phyloP scores from a whole-genome alignment of 139 green algal species.

The Gonium pectorale region DNA sequence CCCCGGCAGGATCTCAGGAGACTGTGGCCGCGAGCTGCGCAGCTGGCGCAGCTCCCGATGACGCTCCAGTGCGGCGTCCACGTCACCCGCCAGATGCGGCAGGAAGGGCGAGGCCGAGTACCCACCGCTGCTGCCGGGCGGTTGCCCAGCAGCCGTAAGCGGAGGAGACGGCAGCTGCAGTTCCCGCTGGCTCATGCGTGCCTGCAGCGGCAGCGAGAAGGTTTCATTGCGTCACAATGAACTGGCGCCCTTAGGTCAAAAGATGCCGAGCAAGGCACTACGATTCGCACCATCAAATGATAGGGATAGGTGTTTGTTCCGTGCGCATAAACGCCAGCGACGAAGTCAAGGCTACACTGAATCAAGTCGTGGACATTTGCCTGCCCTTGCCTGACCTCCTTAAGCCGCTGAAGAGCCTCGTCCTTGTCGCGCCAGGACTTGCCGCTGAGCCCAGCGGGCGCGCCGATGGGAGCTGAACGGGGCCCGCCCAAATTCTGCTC shows the following conservation, averaged over 20 bases:
- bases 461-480: not conserved
- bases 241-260: too few relatives aligned
- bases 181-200: slow-evolving; percentile 14
- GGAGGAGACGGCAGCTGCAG: not conserved
- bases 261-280: too few relatives aligned
- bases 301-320: too few relatives aligned
- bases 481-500: not conserved
- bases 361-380: too few relatives aligned
- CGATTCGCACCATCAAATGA: too few relatives aligned
- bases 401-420: slow-evolving; percentile 20
- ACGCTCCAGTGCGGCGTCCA: slow-evolving; percentile 16
- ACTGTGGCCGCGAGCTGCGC: slow-evolving; percentile 34
- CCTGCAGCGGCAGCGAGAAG: not conserved
- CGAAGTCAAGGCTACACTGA: too few relatives aligned
- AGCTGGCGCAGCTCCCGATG: slow-evolving; percentile 32
- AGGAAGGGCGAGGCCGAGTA: slow-evolving; percentile 1
- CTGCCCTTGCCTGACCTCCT: not conserved
- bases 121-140: not conserved
- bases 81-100: slow-evolving; percentile 15
- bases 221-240: too few relatives aligned
- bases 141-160: not conserved
- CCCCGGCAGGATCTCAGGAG: too few relatives aligned
- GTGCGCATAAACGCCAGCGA: too few relatives aligned
- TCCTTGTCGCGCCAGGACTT: slow-evolving; percentile 42
- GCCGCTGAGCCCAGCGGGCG: not conserved